phyloP scores from a whole-genome alignment of 2,329 filamentous ascomycete genomes.

The Sclerotinia minor region DNA sequence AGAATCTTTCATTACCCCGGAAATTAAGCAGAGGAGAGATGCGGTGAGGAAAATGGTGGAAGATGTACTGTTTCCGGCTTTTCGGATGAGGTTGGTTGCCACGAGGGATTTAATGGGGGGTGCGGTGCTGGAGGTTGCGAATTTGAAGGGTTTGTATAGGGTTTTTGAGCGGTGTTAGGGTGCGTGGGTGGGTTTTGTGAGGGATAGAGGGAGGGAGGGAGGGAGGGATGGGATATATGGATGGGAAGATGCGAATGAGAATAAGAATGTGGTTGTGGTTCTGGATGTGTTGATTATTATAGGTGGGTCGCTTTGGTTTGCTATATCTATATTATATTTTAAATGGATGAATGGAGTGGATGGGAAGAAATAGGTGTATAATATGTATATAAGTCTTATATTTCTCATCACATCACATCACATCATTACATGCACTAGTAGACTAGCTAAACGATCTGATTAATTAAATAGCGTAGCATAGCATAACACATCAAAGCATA shows the following conservation, averaged over 20 bases:
- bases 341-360: neutral
- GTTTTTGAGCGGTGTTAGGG: constrained; percentile 89
- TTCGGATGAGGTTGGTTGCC: constrained; percentile 78
- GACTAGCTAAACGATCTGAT: neutral
- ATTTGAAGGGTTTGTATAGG: constrained; percentile 86
- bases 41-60: constrained; percentile 78
- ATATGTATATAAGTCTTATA: too few species aligned
- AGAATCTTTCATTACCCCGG: constrained; percentile 42
- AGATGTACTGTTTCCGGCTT: constrained; percentile 84
- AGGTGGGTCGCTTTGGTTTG: neutral
- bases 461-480: neutral
- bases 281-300: neutral
- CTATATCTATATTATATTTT: neutral
- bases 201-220: neutral
- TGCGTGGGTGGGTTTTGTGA: too few species aligned
- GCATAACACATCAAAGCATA: neutral
- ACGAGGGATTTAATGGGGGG: constrained; percentile 75
- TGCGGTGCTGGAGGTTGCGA: constrained; percentile 79
- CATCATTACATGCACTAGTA: neutral
- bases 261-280: too few species aligned
- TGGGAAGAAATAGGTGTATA: too few species aligned
- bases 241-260: too few species aligned
- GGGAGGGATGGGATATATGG: neutral
- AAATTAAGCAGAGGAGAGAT: constrained; percentile 58
- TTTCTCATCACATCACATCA: too few species aligned